Evolutionary conservation across 208 protist genomes (phyloP), one percentile per base, ranked within the genome.

Genomic region (Acanthamoeba culbertsoni): DNA sequence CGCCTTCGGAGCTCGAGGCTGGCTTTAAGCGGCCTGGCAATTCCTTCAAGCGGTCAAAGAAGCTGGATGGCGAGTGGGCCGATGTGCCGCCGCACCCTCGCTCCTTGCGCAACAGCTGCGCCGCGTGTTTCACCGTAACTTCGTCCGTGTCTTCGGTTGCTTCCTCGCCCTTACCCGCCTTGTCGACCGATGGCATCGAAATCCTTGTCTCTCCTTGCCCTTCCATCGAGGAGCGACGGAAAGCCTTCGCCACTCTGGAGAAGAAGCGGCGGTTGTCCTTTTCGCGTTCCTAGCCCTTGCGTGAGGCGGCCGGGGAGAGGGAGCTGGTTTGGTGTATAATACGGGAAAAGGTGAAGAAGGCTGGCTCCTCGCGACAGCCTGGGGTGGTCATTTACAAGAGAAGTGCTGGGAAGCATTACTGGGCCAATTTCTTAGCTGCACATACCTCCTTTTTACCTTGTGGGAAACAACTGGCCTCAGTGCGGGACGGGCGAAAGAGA

Each of bases 261-360:
- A 84, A 84, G 73, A 84, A 84, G 73, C 43, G 73, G 12, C 8
- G 73, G 43, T 28, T 84, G 16, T 84, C 73, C 0, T 84, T 84
- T 37, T 84, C 73, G 73, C 73, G 73, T 37, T 84, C 73, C 73
- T 84, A 84, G 73, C 73, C 73, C 73, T 18, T 20, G 63, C n/a
- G n/a, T n/a, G n/a, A n/a, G n/a, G n/a, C n/a, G n/a, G n/a, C n/a
- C n/a, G n/a, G n/a, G n/a, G n/a, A n/a, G n/a, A n/a, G n/a, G n/a
- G n/a, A n/a, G n/a, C n/a, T n/a, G n/a, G n/a, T n/a, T n/a, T n/a
- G n/a, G n/a, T n/a, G n/a, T n/a, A n/a, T n/a, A n/a, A n/a, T n/a
- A n/a, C n/a, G n/a, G n/a, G n/a, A n/a, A n/a, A n/a, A n/a, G n/a
- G n/a, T n/a, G n/a, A n/a, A n/a, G n/a, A n/a, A n/a, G n/a, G n/a